A percentile compares a stretch with the other conserved stretches of the same genome.
Evolutionary conservation across 805 yeast species (phyloP).

Genomic region (Wickerhamomyces pijperi): DNA sequence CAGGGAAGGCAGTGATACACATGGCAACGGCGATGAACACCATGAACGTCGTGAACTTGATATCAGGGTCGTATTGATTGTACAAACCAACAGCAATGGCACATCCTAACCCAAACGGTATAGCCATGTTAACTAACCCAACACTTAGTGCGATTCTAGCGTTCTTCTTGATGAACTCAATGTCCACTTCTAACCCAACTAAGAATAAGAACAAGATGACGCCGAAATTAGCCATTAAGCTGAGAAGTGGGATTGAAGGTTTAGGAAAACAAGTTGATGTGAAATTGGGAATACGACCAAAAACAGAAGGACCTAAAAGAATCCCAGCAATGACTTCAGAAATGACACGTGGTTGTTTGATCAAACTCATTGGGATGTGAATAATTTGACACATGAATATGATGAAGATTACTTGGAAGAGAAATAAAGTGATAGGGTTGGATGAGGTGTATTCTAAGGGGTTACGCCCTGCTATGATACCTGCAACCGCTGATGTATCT

Average conservation of each 20-base stretch:
- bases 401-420: constrained; percentile 59
- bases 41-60: constrained; percentile 63
- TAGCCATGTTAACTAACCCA: constrained; percentile 60
- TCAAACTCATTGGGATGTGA: constrained; percentile 45
- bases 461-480: constrained; percentile 61
- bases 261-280: constrained; percentile 54
- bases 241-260: constrained; percentile 50
- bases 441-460: constrained; percentile 50
- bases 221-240: constrained; percentile 64
- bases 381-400: constrained; percentile 47
- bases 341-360: constrained; percentile 71
- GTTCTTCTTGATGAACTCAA: constrained; percentile 50
- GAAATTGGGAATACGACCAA: constrained; percentile 63
- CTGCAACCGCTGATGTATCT: constrained; percentile 33
- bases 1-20: constrained; percentile 82
- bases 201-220: constrained; percentile 65
- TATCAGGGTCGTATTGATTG: constrained; percentile 34
- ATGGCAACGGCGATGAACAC: constrained; percentile 76
- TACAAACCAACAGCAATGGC: constrained; percentile 59
- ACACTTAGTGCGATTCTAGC: constrained; percentile 52
- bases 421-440: constrained; percentile 56
- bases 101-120: constrained; percentile 76
- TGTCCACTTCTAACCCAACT: constrained; percentile 72
- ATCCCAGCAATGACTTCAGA: constrained; percentile 77
- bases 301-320: constrained; percentile 61